These are phyloP conservation scores for Tolypocladium capitatum DNA, from an alignment of 2,329 filamentous ascomycete genomes.

Conservation along the genomic window DNA sequence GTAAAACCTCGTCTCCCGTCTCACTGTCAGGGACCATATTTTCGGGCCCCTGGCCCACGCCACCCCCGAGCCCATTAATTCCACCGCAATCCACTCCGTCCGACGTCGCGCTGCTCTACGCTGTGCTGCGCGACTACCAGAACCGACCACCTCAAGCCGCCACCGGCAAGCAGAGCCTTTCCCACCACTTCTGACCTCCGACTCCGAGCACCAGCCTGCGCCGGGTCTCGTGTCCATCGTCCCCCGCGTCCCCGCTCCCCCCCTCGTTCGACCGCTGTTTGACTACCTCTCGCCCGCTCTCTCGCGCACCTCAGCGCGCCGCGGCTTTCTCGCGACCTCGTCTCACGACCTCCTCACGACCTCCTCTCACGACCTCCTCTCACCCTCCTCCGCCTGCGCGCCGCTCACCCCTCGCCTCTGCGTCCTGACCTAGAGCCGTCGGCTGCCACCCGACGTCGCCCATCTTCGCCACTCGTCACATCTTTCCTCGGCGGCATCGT, in stretches of 20 bases:
- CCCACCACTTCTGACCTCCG: background rate
- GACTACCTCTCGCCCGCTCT: background rate
- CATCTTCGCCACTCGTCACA: constrained; percentile 1
- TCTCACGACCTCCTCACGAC: background rate
- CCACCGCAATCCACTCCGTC: background rate
- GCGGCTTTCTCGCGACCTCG: background rate
- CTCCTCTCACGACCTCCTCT: background rate
- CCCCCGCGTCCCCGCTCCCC: background rate
- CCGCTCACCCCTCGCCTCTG: background rate
- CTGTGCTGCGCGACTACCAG: background rate
- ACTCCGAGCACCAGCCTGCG: background rate
- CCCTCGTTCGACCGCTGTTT: background rate
- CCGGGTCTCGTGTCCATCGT: constrained; percentile 1
- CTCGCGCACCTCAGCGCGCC: background rate
- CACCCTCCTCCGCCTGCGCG: background rate
- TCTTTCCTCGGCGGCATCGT: background rate
- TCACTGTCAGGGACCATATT: background rate
- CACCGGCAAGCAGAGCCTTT: background rate
- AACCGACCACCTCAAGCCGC: background rate
- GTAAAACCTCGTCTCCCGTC: background rate
- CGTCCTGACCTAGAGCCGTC: background rate
- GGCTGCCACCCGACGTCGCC: constrained; percentile 1
- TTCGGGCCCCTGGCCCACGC: background rate
- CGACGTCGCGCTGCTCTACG: background rate
- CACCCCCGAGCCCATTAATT: background rate